Evolutionary conservation across 2,329 filamentous ascomycete species (phyloP).

Genomic region (Spiromastix sp.): DNA sequence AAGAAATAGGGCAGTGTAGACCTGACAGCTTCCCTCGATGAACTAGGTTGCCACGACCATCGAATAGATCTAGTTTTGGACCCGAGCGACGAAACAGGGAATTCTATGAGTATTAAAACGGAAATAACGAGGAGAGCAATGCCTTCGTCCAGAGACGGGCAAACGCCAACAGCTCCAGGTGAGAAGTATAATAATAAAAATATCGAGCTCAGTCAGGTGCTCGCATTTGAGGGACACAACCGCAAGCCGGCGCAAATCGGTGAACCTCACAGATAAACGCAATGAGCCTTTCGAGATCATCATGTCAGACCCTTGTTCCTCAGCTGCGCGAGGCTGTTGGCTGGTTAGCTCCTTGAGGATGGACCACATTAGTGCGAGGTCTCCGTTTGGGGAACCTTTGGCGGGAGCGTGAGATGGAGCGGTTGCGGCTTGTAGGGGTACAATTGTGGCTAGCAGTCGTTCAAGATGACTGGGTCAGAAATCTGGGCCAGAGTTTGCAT

Average conservation of each 20-base stretch:
- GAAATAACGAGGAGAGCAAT: too few species aligned
- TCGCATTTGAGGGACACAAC: too few species aligned
- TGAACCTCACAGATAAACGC: not conserved
- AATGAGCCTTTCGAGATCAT: not conserved
- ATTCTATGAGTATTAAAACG: not conserved
- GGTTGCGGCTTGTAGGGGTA: too few species aligned
- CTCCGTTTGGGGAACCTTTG: not conserved
- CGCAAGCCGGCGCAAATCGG: too few species aligned
- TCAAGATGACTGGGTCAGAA: not conserved
- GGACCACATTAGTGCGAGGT: not conserved
- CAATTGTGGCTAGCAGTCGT: too few species aligned
- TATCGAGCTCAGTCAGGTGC: not conserved
- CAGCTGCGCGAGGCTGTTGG: not conserved
- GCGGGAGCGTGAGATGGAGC: not conserved
- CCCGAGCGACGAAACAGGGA: not conserved
- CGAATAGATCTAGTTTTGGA: not conserved
- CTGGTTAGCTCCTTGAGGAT: not conserved
- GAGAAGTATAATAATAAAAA: not conserved
- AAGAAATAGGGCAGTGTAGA: slow-evolving; percentile 5
- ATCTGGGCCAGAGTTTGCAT: slow-evolving; percentile 3
- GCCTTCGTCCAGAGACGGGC: too few species aligned
- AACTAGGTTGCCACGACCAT: not conserved
- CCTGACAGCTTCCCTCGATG: slow-evolving; percentile 2
- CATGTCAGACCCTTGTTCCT: not conserved
- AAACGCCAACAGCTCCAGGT: not conserved